phyloP scores from a whole-genome alignment of 495 filamentous ascomycete genomes.

The Chaetomidium leptoderma region DNA sequence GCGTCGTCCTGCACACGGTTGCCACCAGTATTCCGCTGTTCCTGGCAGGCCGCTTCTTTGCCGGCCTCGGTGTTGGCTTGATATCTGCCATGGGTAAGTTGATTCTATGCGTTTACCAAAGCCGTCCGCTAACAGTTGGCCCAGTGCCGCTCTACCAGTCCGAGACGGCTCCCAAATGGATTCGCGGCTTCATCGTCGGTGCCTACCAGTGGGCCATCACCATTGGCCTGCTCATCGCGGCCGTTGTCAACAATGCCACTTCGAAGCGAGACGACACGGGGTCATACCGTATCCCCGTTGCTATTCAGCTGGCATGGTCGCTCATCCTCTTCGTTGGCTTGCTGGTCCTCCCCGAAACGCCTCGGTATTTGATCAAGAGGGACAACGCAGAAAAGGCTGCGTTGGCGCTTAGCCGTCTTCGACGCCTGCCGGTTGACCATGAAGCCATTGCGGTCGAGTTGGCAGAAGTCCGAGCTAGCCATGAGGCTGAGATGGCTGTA shows the following conservation, averaged over 20 bases:
- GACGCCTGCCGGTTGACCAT: constrained; percentile 60
- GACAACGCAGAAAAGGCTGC: constrained; percentile 61
- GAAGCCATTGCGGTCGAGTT: constrained; percentile 63
- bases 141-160: constrained; percentile 78
- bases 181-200: constrained; percentile 76
- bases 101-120: background rate
- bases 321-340: constrained; percentile 69
- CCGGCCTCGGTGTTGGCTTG: constrained; percentile 78
- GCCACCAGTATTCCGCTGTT: constrained; percentile 65
- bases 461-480: constrained; percentile 71
- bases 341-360: constrained; percentile 75
- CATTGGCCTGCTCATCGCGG: constrained; percentile 74
- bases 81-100: constrained; percentile 64
- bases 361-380: constrained; percentile 73
- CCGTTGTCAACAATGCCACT: constrained; percentile 71
- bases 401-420: constrained; percentile 60
- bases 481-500: constrained; percentile 66
- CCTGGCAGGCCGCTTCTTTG: constrained; percentile 72
- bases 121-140: background rate
- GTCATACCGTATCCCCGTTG: constrained; percentile 79
- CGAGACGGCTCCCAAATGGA: constrained; percentile 76
- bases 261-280: constrained; percentile 60
- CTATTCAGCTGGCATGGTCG: constrained; percentile 77
- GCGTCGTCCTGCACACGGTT: constrained; percentile 75
- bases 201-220: constrained; percentile 84